Conservation (phyloP, 768 basidiomycete genomes). For the Collybia nuda region DNA sequence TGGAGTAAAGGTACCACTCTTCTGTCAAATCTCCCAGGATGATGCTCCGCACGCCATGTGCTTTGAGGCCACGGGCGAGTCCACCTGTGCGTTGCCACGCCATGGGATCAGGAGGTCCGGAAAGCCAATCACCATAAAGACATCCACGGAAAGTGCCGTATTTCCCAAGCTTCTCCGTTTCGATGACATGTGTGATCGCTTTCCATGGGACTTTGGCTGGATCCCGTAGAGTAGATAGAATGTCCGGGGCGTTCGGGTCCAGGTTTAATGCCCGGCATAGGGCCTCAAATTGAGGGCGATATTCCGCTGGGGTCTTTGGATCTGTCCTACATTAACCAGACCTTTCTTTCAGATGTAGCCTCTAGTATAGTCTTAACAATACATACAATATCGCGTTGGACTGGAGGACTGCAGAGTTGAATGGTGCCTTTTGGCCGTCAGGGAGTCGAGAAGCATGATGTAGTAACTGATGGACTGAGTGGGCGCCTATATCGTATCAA, state of each 20-base stretch:
- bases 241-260: slow-evolving; percentile 49
- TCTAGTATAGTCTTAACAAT: background rate
- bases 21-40: slow-evolving; percentile 69
- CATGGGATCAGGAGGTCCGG: slow-evolving; percentile 56
- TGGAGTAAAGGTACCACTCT: slow-evolving; percentile 79
- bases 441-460: slow-evolving; percentile 69
- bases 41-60: slow-evolving; percentile 60
- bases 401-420: slow-evolving; percentile 64
- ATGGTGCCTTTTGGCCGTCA: slow-evolving; percentile 54
- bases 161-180: slow-evolving; percentile 52
- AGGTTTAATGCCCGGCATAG: slow-evolving; percentile 57
- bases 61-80: slow-evolving; percentile 51
- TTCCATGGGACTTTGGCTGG: slow-evolving; percentile 45
- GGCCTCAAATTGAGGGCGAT: slow-evolving; percentile 61
- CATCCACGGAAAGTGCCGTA: slow-evolving; percentile 71
- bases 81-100: slow-evolving; percentile 64
- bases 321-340: slow-evolving; percentile 32
- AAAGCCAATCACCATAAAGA: slow-evolving; percentile 59
- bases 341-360: background rate
- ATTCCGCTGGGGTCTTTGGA: slow-evolving; percentile 60
- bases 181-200: slow-evolving; percentile 56
- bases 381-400: slow-evolving; percentile 75
- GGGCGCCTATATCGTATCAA: slow-evolving; percentile 46
- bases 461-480: slow-evolving; percentile 74
- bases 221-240: slow-evolving; percentile 52